Evolutionary conservation across 805 yeast species (phyloP).

Genomic region (Pichia gijzeniarum): DNA sequence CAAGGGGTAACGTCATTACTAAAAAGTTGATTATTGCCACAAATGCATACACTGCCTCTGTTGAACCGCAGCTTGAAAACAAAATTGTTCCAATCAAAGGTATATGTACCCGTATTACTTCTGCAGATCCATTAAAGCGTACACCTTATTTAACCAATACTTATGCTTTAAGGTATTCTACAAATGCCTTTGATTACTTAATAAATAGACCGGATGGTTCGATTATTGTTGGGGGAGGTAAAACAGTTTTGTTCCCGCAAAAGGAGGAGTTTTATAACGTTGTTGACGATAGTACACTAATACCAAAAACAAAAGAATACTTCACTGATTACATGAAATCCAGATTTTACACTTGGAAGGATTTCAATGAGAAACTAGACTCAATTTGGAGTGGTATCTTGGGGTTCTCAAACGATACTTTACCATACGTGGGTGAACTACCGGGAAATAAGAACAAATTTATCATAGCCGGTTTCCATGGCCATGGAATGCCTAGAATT

Average conservation of each 20-base stretch:
- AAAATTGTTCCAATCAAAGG: conserved; percentile 34
- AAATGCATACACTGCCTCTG: conserved; percentile 30
- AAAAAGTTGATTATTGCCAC: conserved; percentile 34
- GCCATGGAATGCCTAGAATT: conserved; percentile 48
- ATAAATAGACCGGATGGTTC: conserved; percentile 35
- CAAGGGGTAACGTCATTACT: conserved; percentile 23
- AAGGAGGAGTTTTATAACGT: conserved; percentile 24
- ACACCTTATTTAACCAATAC: conserved; percentile 33
- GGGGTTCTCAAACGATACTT: conserved; percentile 36
- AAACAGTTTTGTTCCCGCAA: conserved; percentile 20
- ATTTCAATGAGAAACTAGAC: conserved; percentile 20
- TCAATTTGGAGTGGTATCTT: conserved; percentile 42
- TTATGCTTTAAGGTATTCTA: conserved; percentile 25
- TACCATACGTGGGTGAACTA: conserved; percentile 40
- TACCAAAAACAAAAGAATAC: conserved; percentile 20
- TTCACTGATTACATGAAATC: conserved; percentile 20
- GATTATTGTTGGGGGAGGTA: conserved; percentile 32
- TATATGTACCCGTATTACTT: conserved; percentile 25
- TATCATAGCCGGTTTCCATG: conserved; percentile 43
- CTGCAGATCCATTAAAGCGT: conserved; percentile 15
- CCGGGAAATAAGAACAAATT: conserved; percentile 28
- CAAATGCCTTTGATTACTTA: conserved; percentile 29
- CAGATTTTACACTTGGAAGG: conserved; percentile 30
- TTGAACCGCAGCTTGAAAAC: conserved; percentile 23
- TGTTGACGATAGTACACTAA: conserved; percentile 33